Conservation (phyloP, 768 basidiomycete genomes). For the Amanita rubescens region DNA sequence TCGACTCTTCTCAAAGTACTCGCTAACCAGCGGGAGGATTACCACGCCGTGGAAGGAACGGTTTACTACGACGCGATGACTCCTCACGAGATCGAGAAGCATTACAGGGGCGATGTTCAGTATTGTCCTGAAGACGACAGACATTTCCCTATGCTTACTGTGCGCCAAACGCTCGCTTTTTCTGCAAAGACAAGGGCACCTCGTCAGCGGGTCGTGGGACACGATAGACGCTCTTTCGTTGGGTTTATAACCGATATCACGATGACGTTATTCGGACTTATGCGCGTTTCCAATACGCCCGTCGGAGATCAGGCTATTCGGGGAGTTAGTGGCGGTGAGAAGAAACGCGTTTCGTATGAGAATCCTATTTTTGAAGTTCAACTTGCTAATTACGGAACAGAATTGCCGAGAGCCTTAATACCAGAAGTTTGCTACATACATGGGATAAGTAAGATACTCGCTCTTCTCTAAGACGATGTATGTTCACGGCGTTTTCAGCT, state of each 20-base stretch:
- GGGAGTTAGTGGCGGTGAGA: constrained; percentile 73
- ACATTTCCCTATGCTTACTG: constrained; percentile 80
- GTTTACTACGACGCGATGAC: constrained; percentile 73
- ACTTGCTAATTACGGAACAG: constrained; percentile 9
- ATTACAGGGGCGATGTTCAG: constrained; percentile 72
- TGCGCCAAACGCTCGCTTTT: constrained; percentile 67
- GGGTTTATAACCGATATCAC: constrained; percentile 46
- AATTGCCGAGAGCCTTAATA: constrained; percentile 51
- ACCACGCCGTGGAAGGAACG: constrained; percentile 57
- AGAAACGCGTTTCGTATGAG: constrained; percentile 66
- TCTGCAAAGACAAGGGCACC: constrained; percentile 66
- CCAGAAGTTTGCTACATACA: constrained; percentile 50
- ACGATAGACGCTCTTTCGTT: constrained; percentile 36
- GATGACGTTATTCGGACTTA: constrained; percentile 67
- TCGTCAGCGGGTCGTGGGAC: constrained; percentile 34
- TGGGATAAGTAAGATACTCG: constrained; percentile 65
- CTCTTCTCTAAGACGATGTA: neutral
- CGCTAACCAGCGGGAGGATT: constrained; percentile 68
- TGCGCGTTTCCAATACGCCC: constrained; percentile 61
- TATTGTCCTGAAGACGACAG: constrained; percentile 84
- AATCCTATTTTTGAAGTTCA: neutral
- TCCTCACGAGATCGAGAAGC: constrained; percentile 51
- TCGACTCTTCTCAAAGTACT: constrained; percentile 77
- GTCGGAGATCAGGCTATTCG: constrained; percentile 73
- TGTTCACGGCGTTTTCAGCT: constrained; percentile 29